Percentiles rank a stretch among this genome's conserved stretches.
These are phyloP conservation scores for Aegilops tauschii DNA, from an alignment of 176 grass and related monocot species.

Conservation along the genomic window DNA sequence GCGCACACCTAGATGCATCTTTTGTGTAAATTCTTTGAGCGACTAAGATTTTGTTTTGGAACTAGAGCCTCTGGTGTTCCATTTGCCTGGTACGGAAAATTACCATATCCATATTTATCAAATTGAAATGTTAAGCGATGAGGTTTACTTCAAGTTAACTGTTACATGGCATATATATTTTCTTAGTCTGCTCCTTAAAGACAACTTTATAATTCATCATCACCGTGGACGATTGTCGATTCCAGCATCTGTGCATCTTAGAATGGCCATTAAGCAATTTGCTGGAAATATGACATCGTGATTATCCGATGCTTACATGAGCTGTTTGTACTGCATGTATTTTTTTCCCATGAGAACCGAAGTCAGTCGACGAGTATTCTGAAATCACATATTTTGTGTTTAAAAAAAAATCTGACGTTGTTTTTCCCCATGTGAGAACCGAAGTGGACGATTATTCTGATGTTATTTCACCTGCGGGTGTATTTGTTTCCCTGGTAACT, in stretches of 20 bases:
- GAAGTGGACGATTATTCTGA: too few relatives aligned
- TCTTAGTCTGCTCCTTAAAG: background rate
- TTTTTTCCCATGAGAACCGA: background rate
- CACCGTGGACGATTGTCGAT: background rate
- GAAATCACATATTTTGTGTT: too few relatives aligned
- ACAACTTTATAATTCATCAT: background rate
- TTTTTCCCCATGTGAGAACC: too few relatives aligned
- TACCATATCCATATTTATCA: background rate
- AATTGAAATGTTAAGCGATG: background rate
- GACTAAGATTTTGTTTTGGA: background rate
- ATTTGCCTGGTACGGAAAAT: background rate
- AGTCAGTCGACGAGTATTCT: background rate
- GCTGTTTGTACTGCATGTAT: background rate
- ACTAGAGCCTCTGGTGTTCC: background rate
- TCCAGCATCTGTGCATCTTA: slow-evolving; percentile 15
- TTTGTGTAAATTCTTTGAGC: background rate
- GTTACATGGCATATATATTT: background rate
- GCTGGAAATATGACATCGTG: background rate
- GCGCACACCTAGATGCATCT: background rate
- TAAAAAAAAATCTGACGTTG: too few relatives aligned
- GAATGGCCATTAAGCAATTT: background rate
- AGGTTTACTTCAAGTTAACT: background rate
- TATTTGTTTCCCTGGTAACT: too few relatives aligned
- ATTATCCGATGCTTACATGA: background rate
- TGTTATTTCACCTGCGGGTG: too few relatives aligned